Conservation (phyloP, 75 land plant species). For the Pinus albicaulis region DNA sequence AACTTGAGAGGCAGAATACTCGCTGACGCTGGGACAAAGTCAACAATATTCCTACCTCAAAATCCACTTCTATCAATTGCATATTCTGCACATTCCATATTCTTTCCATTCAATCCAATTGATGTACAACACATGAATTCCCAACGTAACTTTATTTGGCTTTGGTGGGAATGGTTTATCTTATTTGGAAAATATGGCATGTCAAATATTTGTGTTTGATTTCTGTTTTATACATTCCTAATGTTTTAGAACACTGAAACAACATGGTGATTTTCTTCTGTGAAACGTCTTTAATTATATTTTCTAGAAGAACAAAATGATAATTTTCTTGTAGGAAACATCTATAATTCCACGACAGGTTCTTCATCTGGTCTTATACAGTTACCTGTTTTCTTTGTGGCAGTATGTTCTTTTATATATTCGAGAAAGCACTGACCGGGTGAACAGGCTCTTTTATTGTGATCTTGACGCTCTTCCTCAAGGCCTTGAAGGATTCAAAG, state of each 20-base stretch:
- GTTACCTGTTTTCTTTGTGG: neutral
- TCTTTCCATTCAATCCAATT: too few relatives aligned
- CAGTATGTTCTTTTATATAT: constrained; percentile 45
- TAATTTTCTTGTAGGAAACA: neutral
- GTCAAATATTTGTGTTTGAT: neutral
- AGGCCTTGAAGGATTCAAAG: constrained; percentile 63
- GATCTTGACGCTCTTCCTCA: constrained; percentile 58
- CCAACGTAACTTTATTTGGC: too few relatives aligned
- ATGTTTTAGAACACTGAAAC: too few relatives aligned
- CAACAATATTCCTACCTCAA: too few relatives aligned
- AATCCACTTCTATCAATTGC: too few relatives aligned
- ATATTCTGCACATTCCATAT: too few relatives aligned
- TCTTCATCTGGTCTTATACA: neutral
- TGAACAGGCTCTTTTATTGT: constrained; percentile 82
- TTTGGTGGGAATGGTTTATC: neutral
- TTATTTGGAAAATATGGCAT: neutral
- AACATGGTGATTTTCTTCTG: too few relatives aligned
- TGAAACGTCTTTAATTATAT: too few relatives aligned
- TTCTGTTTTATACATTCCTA: neutral
- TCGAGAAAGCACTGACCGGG: constrained; percentile 81
- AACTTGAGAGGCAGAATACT: too few relatives aligned
- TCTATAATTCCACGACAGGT: neutral
- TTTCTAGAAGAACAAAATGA: too few relatives aligned
- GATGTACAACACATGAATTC: too few relatives aligned
- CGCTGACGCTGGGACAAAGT: too few relatives aligned